Percentiles rank a stretch among this genome's conserved stretches.
phyloP scores from a whole-genome alignment of 306 rosid species.

The Gynostemma pentaphyllum region DNA sequence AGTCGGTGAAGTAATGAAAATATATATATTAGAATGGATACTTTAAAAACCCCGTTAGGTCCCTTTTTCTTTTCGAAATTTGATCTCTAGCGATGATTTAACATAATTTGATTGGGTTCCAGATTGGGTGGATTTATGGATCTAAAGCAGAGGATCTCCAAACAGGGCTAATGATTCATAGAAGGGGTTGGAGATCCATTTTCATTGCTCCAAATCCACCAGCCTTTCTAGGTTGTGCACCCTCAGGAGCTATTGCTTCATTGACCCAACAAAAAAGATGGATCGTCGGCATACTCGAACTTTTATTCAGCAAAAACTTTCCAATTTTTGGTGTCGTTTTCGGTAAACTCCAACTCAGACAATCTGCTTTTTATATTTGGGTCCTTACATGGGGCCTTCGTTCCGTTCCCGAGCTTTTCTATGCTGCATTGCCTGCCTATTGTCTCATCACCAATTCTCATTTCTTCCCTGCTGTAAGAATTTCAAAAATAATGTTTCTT shows the following conservation, averaged over 20 bases:
- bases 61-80: too few species aligned
- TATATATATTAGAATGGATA: too few species aligned
- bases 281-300: slow-evolving; percentile 12
- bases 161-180: slow-evolving; percentile 22
- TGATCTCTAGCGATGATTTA: too few species aligned
- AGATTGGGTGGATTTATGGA: slow-evolving; percentile 28
- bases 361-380: slow-evolving; percentile 11
- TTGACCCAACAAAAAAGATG: slow-evolving; percentile 24
- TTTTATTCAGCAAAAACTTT: slow-evolving; percentile 11
- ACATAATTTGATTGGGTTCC: neutral
- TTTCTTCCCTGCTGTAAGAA: slow-evolving; percentile 18
- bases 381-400: slow-evolving; percentile 8
- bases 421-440: slow-evolving; percentile 18
- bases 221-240: slow-evolving; percentile 17
- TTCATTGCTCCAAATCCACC: slow-evolving; percentile 9
- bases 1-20: too few species aligned
- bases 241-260: neutral
- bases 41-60: too few species aligned
- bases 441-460: slow-evolving; percentile 20
- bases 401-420: slow-evolving; percentile 17
- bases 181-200: slow-evolving; percentile 18
- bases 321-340: slow-evolving; percentile 7
- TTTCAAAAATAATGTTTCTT: neutral
- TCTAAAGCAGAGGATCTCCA: slow-evolving; percentile 18
- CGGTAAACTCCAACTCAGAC: slow-evolving; percentile 15